Conservation (phyloP, 208 protist genomes). For the Trypanosoma boissoni region DNA sequence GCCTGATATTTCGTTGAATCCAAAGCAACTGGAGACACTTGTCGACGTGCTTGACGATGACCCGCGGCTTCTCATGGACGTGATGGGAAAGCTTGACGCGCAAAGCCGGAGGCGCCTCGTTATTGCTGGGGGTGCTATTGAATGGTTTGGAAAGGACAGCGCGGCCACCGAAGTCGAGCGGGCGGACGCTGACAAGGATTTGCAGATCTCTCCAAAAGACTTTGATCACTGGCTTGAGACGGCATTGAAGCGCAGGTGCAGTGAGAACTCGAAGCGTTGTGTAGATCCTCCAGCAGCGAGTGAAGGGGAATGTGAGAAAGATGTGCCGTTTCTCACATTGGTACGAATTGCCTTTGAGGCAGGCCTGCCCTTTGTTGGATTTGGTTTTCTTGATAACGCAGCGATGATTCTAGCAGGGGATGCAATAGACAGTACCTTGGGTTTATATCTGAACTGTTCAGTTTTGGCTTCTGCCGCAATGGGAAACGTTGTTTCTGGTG, state of each 20-base stretch:
- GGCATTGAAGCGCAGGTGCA: constrained; percentile 61
- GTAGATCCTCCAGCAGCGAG: not conserved
- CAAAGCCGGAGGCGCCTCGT: constrained; percentile 72
- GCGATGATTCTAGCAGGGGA: constrained; percentile 90
- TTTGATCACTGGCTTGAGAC: constrained; percentile 90
- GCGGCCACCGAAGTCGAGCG: constrained; percentile 72
- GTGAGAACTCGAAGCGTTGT: constrained; percentile 27
- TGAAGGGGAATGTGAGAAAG: constrained; percentile 17
- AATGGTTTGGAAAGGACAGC: constrained; percentile 91
- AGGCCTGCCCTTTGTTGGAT: constrained; percentile 88
- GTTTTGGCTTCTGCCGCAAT: constrained; percentile 89
- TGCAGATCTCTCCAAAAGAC: constrained; percentile 82
- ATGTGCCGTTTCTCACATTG: constrained; percentile 57
- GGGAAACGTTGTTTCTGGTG: constrained; percentile 88
- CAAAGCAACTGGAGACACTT: constrained; percentile 61
- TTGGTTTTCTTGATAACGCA: constrained; percentile 90
- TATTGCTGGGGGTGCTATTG: constrained; percentile 83
- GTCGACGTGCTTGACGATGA: constrained; percentile 75
- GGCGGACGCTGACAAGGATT: constrained; percentile 81
- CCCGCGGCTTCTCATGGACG: constrained; percentile 75
- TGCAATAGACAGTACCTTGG: constrained; percentile 81
- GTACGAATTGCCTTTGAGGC: constrained; percentile 75
- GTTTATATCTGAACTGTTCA: constrained; percentile 89
- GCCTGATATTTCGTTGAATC: not conserved
- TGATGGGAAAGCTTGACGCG: constrained; percentile 72